Evolutionary conservation across 73 alveolate genomes (phyloP), one percentile per base, ranked within the genome.

Genomic region (Effrenium voratum): DNA sequence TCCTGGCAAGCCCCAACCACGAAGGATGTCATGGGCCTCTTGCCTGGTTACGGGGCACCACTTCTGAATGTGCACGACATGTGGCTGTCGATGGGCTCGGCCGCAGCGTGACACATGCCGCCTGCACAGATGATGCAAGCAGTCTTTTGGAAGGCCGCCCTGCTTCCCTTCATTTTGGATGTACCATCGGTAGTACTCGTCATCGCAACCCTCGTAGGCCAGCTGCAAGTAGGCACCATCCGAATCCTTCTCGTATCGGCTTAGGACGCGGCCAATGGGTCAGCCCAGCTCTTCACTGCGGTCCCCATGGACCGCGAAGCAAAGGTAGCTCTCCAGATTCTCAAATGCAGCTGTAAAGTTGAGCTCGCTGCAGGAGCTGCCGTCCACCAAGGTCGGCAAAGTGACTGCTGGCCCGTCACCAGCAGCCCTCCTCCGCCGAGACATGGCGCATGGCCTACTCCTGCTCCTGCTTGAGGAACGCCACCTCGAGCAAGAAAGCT

Each of bases 221-320:
- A 85, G 3, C 82, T 41, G 16, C 16, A 85, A 2, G 47, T 30
- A 59, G 22, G 36, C 81, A 2, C 94, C 94, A 2, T 40, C 49
- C 5, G 45, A 32, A 16, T 24, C 52, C 22, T 46, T 49, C 45
- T 49, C 60, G 44, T 0, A 59, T 38, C 66, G 0, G 1, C 41
- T 30, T 32, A 15, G 45, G 22, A 60, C 41, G 36, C 22, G 30
- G 2, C 38, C 81, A 22, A 85, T 36, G 0, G 94, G 82, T 0
- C 1, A 1, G 5, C 94, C 94, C 40, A 59, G 36, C 63, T 16
- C 82, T 10, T 60, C 15, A 34, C 68, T 43, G 16, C 40, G 36
- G 46, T 85, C 82, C 45, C 68, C 82, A 63, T 85, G 59, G n/a
- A 85, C 66, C 66, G 38, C 63, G 59, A 85, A n/a, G n/a, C n/a